phyloP scores from a whole-genome alignment of 306 rosid species.

The Cucurbita pepo region DNA sequence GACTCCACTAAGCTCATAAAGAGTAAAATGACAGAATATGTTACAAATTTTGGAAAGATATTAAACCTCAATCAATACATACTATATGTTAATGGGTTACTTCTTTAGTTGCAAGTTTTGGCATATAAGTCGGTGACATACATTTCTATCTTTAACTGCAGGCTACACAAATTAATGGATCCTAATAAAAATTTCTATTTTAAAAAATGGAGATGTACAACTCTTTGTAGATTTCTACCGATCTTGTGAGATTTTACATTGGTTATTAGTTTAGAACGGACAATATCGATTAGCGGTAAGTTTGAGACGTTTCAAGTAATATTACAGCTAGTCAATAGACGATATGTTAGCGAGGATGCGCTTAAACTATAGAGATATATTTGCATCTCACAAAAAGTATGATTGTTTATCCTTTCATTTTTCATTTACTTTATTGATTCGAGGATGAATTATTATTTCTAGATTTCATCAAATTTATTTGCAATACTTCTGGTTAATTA shows the following conservation, averaged over 20 bases:
- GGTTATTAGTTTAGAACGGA: fast-evolving
- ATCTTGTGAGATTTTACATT: fast-evolving
- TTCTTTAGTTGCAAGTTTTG: background rate
- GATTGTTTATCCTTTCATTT: too few species aligned
- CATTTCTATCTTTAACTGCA: background rate
- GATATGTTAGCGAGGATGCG: too few species aligned
- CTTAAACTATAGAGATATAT: too few species aligned
- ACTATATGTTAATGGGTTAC: background rate
- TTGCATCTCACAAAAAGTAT: too few species aligned
- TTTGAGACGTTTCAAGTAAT: too few species aligned
- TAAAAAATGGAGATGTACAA: background rate
- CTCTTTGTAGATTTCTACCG: too few species aligned
- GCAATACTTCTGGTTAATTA: background rate
- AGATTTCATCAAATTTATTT: too few species aligned
- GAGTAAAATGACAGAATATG: background rate
- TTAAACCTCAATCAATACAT: background rate
- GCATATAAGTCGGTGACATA: background rate
- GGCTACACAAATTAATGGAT: background rate
- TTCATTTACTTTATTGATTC: too few species aligned
- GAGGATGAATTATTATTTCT: too few species aligned
- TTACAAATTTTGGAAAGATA: background rate
- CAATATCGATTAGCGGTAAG: fast-evolving
- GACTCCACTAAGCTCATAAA: background rate
- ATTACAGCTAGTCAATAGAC: fast-evolving
- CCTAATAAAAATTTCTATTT: background rate